Evolutionary conservation across 768 basidiomycete species (phyloP), one percentile per base, ranked within the genome.

Genomic region (Phlebiopsis flavidoalba): DNA sequence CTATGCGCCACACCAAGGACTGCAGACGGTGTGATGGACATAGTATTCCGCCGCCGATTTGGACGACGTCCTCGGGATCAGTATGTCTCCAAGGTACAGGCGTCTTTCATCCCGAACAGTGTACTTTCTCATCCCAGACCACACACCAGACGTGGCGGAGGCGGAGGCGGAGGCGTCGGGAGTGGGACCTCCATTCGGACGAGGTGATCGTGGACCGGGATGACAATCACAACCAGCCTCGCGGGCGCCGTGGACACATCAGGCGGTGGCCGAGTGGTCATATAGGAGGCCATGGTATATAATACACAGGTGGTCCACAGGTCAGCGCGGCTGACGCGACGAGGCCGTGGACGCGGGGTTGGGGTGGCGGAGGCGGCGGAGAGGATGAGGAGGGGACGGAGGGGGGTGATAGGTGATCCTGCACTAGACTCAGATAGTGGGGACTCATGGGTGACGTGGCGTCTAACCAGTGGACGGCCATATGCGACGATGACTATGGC

Each of bases 21-120:
- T 84, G 56, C 89, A 89, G 93, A 94, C 67, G 95, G 97, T 14
- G 84, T 88, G 0, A 88, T 97, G 84, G 91, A 95, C 58, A 87
- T 98, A 49, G 77, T 83, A 0, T 92, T 90, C n/a, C 65, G 89
- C 89, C 35, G 96, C 92, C 89, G 94, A 98, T 60, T 73, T 76
- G 0, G 76, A 80, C 45, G 74, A 81, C 21, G n/a, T n/a, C 80
- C 82, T 47, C 75, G 76, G 45, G 79, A 75, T 19, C 72, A 75
- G 17, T n/a, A 31, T 31, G 26, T 64, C 64, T 52, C 77, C 76
- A 65, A 74, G 77, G 76, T 79, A 50, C n/a, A n/a, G 14, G 57
- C 48, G 67, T 65, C 50, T 26, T 19, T 21, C 43, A 21, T 12
- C 17, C 51, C 8, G 19, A 31, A 51, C 2, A 24, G 21, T 21